Base-by-base conservation (phyloP, 176 grass and related monocot genomes). In the Carex pumila region DNA sequence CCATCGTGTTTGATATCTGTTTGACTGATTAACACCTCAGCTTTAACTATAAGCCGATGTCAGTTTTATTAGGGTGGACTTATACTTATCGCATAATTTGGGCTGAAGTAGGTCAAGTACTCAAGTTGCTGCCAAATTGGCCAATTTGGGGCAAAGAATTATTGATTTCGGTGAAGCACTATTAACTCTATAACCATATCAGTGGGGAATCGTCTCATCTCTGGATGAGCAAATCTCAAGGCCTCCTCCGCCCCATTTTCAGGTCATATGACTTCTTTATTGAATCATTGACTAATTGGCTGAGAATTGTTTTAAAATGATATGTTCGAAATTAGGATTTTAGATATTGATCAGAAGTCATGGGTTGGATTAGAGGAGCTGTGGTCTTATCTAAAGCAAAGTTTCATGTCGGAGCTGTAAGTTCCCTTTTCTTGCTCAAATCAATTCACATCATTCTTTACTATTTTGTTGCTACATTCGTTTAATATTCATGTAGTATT, bases 401-500 rank as follows among this genome's bases (percentile, higher is more conserved):
- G 88, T 92, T 94, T 86, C 95, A 98, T 88, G 85, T 95, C 49
- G 92, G 92, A 80, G 92, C 92, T 36, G 92, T 98, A 91, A 22
- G 80, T 12, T 81, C n/a, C 25, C 3, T 67, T 90, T 81, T 36
- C n/a, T 81, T 41, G 12, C 54, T 80, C 63, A 55, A 71, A 68
- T 84, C 41, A 54, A 15, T 71, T 17, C 32, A 41, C 5, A 12
- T 62, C 3, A 45, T 72, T 15, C 22, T 56, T 3, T 39, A 39
- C 3, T 39, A 39, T 5, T 39, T 39, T 39, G 4, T 4, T 39
- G 4, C 37, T 39, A 39, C 37, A 39, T 39, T 39, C 0, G 37
- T 39, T 39, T 4, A 5, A 4, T 39, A 5, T 39, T 39, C 37
- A 39, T 39, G 37, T 39, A 5, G 4, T 39, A 4, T 5, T 39